phyloP scores from a whole-genome alignment of 805 yeast species.

The Torulaspora indica region DNA sequence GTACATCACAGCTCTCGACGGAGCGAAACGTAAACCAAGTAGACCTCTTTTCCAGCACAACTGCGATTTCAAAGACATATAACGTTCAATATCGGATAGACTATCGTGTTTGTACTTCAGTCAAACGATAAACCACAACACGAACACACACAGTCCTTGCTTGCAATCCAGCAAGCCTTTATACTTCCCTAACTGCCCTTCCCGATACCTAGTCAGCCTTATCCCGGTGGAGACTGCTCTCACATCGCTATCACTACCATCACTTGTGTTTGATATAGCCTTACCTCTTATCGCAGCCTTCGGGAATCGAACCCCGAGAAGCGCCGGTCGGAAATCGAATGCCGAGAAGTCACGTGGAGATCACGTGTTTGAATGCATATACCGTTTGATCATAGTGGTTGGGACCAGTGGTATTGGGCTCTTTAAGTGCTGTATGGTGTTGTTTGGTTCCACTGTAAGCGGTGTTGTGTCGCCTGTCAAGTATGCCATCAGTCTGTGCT shows the following conservation, averaged over 20 bases:
- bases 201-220: background rate
- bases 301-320: constrained; percentile 3
- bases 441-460: background rate
- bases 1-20: background rate
- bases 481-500: constrained; percentile 16
- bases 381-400: constrained; percentile 9
- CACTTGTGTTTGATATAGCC: background rate
- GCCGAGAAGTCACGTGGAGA: constrained; percentile 12
- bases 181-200: background rate
- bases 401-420: constrained; percentile 8
- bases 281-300: background rate
- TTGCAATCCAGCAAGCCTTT: background rate
- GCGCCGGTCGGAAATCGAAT: constrained; percentile 6
- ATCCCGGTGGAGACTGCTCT: background rate
- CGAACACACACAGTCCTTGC: background rate
- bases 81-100: too few species aligned
- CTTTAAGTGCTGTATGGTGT: background rate
- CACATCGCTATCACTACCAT: background rate
- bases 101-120: background rate
- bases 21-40: constrained; percentile 1
- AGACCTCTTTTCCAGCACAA: background rate
- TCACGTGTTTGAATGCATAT: constrained; percentile 12
- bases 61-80: background rate
- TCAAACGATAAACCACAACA: background rate
- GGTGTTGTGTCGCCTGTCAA: constrained; percentile 5